phyloP scores from a whole-genome alignment of 352 stramenopile species.

The Globisporangium yorkense region DNA sequence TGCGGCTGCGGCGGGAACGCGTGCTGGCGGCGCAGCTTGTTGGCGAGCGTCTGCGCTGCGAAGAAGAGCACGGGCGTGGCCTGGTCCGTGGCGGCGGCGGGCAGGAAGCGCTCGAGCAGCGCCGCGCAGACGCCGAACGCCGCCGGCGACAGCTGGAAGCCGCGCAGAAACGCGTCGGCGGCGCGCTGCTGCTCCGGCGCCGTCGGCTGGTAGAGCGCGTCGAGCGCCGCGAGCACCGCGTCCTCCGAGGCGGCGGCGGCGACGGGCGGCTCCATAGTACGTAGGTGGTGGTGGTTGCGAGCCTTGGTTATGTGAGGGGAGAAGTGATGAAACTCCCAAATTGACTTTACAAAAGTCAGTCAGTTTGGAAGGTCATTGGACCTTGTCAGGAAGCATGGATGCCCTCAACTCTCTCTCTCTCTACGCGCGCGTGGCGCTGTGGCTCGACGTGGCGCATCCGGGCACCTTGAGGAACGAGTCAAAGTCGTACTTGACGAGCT shows the following conservation, averaged over 20 bases:
- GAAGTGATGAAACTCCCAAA: no score
- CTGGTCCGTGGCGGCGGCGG: conserved; percentile 13
- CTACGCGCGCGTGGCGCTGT: conserved; percentile 46
- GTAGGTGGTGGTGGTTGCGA: neutral
- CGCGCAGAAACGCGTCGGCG: conserved; percentile 69
- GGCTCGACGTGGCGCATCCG: conserved; percentile 77
- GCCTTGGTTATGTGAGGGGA: neutral
- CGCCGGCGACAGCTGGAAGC: conserved; percentile 73
- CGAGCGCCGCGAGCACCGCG: conserved; percentile 41
- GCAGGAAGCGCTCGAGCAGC: conserved; percentile 58
- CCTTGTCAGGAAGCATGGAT: no score
- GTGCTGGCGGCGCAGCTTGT: conserved; percentile 64
- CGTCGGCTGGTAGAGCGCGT: conserved; percentile 57
- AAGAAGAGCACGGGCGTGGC: conserved; percentile 66
- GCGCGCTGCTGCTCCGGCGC: conserved; percentile 45
- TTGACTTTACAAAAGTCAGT: no score
- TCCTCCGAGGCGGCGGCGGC: conserved; percentile 12
- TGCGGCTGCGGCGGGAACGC: conserved; percentile 17
- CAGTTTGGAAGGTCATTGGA: no score
- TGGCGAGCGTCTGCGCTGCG: conserved; percentile 75
- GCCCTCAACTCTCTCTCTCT: no score
- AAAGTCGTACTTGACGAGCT: conserved; percentile 93
- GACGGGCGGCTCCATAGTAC: neutral
- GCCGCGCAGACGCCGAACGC: conserved; percentile 64
- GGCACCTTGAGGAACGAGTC: conserved; percentile 90